Evolutionary conservation across 805 yeast genomes (phyloP), one percentile per base, ranked within the genome.

Genomic region (Candida anglica): DNA sequence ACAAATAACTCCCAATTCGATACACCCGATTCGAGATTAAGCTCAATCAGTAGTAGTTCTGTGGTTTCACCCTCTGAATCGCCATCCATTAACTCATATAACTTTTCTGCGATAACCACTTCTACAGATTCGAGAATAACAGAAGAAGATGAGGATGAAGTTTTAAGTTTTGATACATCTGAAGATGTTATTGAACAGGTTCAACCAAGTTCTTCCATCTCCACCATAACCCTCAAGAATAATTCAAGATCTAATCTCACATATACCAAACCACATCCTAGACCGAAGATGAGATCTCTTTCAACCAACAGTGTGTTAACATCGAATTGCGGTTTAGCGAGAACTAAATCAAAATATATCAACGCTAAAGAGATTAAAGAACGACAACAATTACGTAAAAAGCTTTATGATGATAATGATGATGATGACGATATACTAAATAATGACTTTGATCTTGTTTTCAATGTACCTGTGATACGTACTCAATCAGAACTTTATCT

Each of bases 391-490:
- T 43, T 57, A 15, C 51, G 69, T 9, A 66, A 65, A 42, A 58
- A 66, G 41, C 47, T 47, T 21, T 66, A 64, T 38, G 73, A 66
- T 33, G 71, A 66, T 14, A 53, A 61, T 41, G 65, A 63, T 30
- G 54, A 56, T 40, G 71, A 64, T 33, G 71, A 65, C 32, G 67
- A 60, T 22, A 57, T 65, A 18, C 41, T 63, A 19, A 40, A 56
- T 9, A 57, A 59, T 38, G 71, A 65, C 40, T 41, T 64, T 32
- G 66, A 62, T 33, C 47, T 66, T 30, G 66, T 64, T 9, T 66
- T 67, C 42, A 67, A 67, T 39, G 72, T 67, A 14, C 73, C 73
- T 1, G 58, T 67, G 8, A 58, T 66, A 15, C 54, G 53, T 33
- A 59, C 56, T 37, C 60, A 58, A 37, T 56, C 56, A 25, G 64